A percentile compares a stretch with the other conserved stretches of the same genome.
These are phyloP conservation scores for Candida anutae DNA, from an alignment of 1,139 yeast genomes.

Conservation along the genomic window DNA sequence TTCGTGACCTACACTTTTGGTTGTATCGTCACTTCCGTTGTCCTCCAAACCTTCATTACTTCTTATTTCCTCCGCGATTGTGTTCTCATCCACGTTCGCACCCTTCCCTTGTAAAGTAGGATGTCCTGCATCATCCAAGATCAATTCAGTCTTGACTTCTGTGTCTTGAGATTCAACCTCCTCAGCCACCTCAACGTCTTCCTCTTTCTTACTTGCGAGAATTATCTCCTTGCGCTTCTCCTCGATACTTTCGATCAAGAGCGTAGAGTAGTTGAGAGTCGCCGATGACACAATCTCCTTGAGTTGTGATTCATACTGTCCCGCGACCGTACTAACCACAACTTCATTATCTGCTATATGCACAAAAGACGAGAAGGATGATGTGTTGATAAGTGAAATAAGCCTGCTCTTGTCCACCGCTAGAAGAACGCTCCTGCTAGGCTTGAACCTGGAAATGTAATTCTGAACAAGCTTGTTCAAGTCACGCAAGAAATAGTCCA, in stretches of 20 bases:
- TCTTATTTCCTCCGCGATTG: no score
- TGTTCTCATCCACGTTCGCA: no score
- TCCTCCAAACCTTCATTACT: no score
- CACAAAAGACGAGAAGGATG: slow-evolving; percentile 14
- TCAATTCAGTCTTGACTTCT: no score
- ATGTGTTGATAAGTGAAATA: slow-evolving; percentile 5
- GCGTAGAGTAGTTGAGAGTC: slow-evolving; percentile 16
- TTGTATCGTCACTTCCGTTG: no score
- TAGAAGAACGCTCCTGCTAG: background rate
- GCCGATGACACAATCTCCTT: slow-evolving; percentile 20
- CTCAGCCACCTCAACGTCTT: slow-evolving; percentile 2
- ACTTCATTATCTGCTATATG: slow-evolving; percentile 11
- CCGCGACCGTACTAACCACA: slow-evolving; percentile 11
- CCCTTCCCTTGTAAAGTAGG: no score
- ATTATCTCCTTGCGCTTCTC: slow-evolving; percentile 16
- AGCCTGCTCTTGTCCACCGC: slow-evolving; percentile 8
- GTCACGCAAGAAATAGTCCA: background rate
- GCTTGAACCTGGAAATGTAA: background rate
- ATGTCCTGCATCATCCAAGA: no score
- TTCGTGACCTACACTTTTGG: no score
- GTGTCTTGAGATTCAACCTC: no score
- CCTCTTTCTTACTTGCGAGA: slow-evolving; percentile 2
- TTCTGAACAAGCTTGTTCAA: background rate
- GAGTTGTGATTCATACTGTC: slow-evolving; percentile 12
- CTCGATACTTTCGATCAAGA: slow-evolving; percentile 20